Evolutionary conservation across 2,329 filamentous ascomycete species (phyloP), one percentile per base, ranked within the genome.

Genomic region (Hymenoscyphus fraxineus): DNA sequence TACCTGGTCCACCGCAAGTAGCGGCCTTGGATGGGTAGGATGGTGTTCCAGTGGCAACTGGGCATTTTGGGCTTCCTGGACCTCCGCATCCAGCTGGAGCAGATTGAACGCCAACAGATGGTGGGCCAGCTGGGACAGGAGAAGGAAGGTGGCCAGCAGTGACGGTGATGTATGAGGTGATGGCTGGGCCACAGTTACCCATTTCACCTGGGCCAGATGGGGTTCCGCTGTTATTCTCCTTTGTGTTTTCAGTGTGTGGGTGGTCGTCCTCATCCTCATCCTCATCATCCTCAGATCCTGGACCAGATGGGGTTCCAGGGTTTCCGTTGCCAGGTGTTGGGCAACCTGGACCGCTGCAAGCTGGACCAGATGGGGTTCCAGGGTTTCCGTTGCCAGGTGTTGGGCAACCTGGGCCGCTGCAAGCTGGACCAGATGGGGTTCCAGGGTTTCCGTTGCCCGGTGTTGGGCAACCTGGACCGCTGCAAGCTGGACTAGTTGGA

Each of bases 61-160:
- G 27, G 44, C 59, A 31, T 9, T 15, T 16, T 16, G 59, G 16
- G 27, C 27, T 12, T 35, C 35, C 32, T 9, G 19, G 27, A 39
- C 41, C 19, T 6, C 41, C 31, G 40, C 38, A 35, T 16, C 41
- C 59, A 22, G 31, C 27, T 60, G 59, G 59, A 44, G 58, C 54
- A 19, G 40, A 56, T 41, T 59, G 65, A 47, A 66, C 27, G 4
- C 54, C 63, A 5, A 66, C 62, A 61, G 44, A 60, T 58, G 27
- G 59, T 38, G 38, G 44, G 10, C 10, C 32, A 51, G 15, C 31
- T 39, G 61, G 57, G 61, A 40, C 58, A 13, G 35, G 22, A 13
- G 60, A 35, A 27, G 58, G 56, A 44, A 32, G 15, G 54, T 27
- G 22, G 7, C 44, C 54, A 15, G 51, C 58, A 38, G 59, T 47